phyloP scores from a whole-genome alignment of 306 rosid species.

The Castanea sativa region DNA sequence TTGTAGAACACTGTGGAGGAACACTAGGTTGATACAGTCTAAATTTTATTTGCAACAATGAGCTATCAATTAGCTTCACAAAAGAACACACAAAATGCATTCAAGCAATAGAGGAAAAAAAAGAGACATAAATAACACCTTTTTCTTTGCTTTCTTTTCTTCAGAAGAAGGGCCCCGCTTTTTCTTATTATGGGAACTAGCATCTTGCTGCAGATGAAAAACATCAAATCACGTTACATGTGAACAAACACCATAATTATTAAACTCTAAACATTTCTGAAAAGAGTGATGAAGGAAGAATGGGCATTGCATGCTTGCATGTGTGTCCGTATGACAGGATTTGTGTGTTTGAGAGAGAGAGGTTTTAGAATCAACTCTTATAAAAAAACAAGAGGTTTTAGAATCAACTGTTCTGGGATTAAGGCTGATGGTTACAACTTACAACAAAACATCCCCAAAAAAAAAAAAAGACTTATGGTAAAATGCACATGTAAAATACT shows the following conservation, averaged over 20 bases:
- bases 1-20: background rate
- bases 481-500: background rate
- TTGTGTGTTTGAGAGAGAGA: background rate
- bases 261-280: background rate
- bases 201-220: conserved; percentile 39
- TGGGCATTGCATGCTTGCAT: background rate
- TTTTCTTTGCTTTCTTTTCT: conserved; percentile 55
- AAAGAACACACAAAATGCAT: conserved; percentile 13
- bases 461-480: background rate
- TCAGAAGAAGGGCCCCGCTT: conserved; percentile 53
- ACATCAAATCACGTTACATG: conserved; percentile 12
- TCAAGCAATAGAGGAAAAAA: background rate
- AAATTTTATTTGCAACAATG: background rate
- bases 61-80: background rate
- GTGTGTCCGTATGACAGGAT: too few species aligned
- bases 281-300: background rate
- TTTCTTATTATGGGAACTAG: conserved; percentile 30
- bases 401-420: background rate
- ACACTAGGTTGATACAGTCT: background rate
- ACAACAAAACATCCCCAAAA: too few species aligned
- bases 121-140: conserved; percentile 40
- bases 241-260: background rate
- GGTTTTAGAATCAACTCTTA: background rate
- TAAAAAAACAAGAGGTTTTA: background rate
- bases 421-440: background rate